Base-by-base conservation (phyloP, 306 rosid species). In the Erythrophleum fordii region DNA sequence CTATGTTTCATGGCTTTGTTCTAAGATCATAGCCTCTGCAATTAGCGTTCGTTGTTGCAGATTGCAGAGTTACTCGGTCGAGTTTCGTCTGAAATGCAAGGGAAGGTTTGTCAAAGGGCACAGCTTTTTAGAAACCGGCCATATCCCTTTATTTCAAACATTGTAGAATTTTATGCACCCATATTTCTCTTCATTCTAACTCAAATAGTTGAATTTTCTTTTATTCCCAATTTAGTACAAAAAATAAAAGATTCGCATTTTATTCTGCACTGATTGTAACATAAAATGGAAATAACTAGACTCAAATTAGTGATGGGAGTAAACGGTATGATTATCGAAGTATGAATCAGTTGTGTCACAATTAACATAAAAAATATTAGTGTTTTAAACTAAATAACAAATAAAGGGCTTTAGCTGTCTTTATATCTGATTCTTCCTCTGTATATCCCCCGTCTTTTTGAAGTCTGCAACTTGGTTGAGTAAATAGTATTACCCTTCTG, bases 101-200 rank as follows among this genome's bases (percentile, higher is more conserved):
- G 69, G 76, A 42, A 56, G 60, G 49, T 51, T 51, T 75, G 78
- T 81, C 84, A 73, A 81, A 66, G 70, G 76, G 77, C 72, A 44
- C 85, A 49, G 22, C 77, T 79, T 79, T 72, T 72, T 48, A 62
- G 73, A 80, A 44, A 71, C 34, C 59, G 60, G 71, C 61, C 65
- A 7, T 4, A 14, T 31, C 71, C 66, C 77, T 80, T 41, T 62
- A 25, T 61, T 61, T 80, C 73, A 80, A 73, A 70, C 52, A 61
- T 2, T 49, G 83, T 48, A 80, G 83, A 72, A 72, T 61, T 73
- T 80, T 48, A 80, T 61, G 83, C 79, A 49, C 72, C 59, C 16
- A 11, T 20, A 61, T 53, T 51, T 56, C 64, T 59, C 77, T 44
- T 9, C 25, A 41, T 31, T 69, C 55, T 45, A 8, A 26, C 71